Evolutionary conservation across 1,284 basidiomycete species (phyloP), one percentile per base, ranked within the genome.

Genomic region (Cryptococcus amylolentus): DNA sequence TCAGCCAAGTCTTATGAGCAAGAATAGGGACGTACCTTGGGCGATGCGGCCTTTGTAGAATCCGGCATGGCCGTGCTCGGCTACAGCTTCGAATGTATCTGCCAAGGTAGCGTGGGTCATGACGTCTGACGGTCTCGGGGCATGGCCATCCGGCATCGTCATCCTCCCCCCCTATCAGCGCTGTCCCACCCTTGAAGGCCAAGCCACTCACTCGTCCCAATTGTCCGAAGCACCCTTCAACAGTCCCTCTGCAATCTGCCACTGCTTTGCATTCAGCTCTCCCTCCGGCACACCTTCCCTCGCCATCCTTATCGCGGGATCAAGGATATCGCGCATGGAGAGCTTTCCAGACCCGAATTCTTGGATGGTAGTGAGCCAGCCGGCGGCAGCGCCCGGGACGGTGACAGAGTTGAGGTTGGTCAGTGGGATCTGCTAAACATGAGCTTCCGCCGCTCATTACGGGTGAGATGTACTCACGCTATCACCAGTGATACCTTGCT

Each of bases 11-110:
- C 31, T 53, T n/a, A 5, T 26, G 10, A 10, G 41, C 41, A 5
- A 48, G 18, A 26, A 14, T 9, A 18, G 23, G 8, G 27, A 54
- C 61, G 38, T 27, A 61, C 65, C 89, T 71, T 94, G 80, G 0
- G 94, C 94, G 23, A 97, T 78, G 6, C 88, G 80, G 1, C 94
- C 95, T 68, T 86, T 89, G 79, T 98, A 98, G 76, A 92, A 98
- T 0, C 92, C 95, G 52, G 88, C 85, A 66, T 88, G 91, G 5
- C 94, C 94, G 38, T 90, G 79, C 56, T 84, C 83, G 0, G 85
- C 90, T 7, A 97, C 79, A 47, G 85, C 82, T 52, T 86, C 83
- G 79, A 97, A 93, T 0, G 91, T 95, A 65, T 82, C 78, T 0
- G 88, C 94, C 7, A 98, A 83, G 64, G 85, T 87, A 0, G 91